Conservation (phyloP, 1,284 basidiomycete genomes). For the Meira miltonrushii region DNA sequence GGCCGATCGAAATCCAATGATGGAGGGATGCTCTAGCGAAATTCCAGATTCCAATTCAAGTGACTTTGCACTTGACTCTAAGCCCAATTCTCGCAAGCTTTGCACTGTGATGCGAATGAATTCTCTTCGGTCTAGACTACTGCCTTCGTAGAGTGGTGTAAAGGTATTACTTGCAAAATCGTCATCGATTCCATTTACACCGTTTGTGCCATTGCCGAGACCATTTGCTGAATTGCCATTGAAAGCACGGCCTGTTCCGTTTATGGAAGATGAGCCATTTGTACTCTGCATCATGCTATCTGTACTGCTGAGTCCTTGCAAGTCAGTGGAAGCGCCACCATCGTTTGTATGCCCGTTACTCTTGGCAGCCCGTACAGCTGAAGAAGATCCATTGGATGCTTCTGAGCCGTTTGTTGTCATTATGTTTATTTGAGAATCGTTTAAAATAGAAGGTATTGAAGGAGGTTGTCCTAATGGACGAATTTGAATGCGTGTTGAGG, state of each 20-base stretch:
- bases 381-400: too few species aligned
- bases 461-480: too few species aligned
- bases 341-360: too few species aligned
- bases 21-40: conserved; percentile 71
- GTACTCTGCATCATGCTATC: not conserved
- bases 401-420: too few species aligned
- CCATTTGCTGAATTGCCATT: not conserved
- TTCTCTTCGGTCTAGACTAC: conserved; percentile 73
- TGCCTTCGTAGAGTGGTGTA: conserved; percentile 53
- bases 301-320: too few species aligned
- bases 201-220: not conserved
- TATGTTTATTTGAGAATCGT: too few species aligned
- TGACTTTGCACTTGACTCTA: conserved; percentile 79
- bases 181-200: not conserved
- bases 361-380: too few species aligned
- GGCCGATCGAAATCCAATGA: conserved; percentile 73
- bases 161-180: not conserved
- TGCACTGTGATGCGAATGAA: conserved; percentile 86
- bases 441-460: too few species aligned
- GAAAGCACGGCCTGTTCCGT: not conserved
- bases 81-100: conserved; percentile 84
- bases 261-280: not conserved
- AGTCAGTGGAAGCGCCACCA: too few species aligned
- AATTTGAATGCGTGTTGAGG: not conserved
- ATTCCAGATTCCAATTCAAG: conserved; percentile 90